Base-by-base conservation (phyloP, 75 land plant genomes). In the Sequoiadendron giganteum region DNA sequence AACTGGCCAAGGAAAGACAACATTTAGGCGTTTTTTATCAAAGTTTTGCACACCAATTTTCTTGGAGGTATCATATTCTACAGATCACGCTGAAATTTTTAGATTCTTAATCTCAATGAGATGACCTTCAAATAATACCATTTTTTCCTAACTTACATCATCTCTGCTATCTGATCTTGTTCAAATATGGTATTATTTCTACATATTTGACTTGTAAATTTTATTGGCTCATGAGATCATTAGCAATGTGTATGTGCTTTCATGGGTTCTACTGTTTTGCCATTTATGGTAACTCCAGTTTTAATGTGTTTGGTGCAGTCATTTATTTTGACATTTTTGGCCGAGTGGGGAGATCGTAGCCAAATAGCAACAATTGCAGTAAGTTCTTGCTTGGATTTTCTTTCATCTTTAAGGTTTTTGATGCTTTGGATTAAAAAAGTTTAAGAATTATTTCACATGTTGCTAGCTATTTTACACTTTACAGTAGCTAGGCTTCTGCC, bases 321-420 rank as follows among this genome's bases (percentile, higher is more conserved):
- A 40, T 97, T 97, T 91, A 94, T 97, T 85, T 87, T 97, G 73
- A 97, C 99, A 32, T 97, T 97, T 87, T 87, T 97, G 87, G 99
- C 99, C 2, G 99, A 97, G 89, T 97, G 99, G 99, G 99, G 99
- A 30, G 99, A 97, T 88, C 95, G 99, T 82, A 97, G 99, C 88
- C 99, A 97, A 91, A 96, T 97, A 88, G 98, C 99, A 89, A 97
- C 99, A 86, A 97, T 97, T 93, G 98, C 99, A 79, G 99, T 97
- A 92, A 93, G 99, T 80, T 79, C 10, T 54, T 73, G 30, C 25
- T 54, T 54, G 2, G 39, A 19, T 36, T 56, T 73, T 28, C 49
- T 73, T 34, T 43, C 1, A 11, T 82, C 52, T n/a, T 47, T 43
- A 82, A 47, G 52, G 4, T 28, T n/a, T 82, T 45, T 21, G 13